Conservation (phyloP, 2,329 filamentous ascomycete genomes). For the Eutypa lata region DNA sequence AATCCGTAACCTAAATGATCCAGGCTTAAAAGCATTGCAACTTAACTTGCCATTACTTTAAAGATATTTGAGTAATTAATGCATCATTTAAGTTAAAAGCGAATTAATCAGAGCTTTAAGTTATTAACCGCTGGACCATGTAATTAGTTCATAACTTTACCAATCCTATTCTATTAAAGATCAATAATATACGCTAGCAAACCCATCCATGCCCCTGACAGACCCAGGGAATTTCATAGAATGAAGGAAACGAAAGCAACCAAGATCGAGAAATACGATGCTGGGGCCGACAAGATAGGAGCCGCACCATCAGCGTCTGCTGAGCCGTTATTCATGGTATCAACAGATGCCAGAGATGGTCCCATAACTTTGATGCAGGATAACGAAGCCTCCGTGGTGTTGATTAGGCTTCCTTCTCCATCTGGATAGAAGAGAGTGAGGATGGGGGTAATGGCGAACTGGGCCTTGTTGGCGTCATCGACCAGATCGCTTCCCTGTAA, state of each 20-base stretch:
- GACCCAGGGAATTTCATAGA: too few species aligned
- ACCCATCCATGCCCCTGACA: too few species aligned
- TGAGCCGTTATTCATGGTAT: slow-evolving; percentile 5
- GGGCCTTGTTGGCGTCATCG: slow-evolving; percentile 3
- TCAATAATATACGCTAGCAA: too few species aligned
- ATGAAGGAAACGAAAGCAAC: background rate
- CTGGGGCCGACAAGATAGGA: background rate
- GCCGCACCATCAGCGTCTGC: slow-evolving; percentile 7
- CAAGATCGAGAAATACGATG: background rate
- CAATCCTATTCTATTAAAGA: too few species aligned
- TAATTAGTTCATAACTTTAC: too few species aligned
- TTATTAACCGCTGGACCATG: too few species aligned
- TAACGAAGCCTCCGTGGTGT: slow-evolving; percentile 14
- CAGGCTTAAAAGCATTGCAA: too few species aligned
- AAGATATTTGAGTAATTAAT: too few species aligned
- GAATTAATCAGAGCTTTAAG: too few species aligned
- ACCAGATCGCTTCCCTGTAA: slow-evolving; percentile 5
- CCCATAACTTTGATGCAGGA: slow-evolving; percentile 20
- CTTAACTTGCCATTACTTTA: too few species aligned
- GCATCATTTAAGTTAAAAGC: too few species aligned
- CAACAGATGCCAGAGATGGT: slow-evolving; percentile 14
- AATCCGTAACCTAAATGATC: too few species aligned
- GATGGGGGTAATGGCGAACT: slow-evolving; percentile 19
- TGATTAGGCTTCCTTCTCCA: slow-evolving; percentile 6
- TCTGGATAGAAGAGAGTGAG: slow-evolving; percentile 19